These are phyloP conservation scores for Isatis lusitanica DNA, from an alignment of 441 rosid genomes.

Conservation along the genomic window DNA sequence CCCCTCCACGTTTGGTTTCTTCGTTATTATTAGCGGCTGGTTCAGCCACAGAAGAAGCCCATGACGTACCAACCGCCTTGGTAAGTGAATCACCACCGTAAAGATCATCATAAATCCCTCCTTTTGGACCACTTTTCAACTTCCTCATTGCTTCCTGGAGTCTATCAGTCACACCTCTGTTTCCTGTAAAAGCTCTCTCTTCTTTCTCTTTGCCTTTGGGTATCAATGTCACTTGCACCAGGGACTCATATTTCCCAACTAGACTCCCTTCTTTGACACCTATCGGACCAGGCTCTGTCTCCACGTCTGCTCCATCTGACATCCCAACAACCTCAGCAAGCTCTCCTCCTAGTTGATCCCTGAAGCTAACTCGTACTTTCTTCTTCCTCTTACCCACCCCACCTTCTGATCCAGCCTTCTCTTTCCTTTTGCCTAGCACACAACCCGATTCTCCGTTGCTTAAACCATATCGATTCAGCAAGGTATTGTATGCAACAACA, in stretches of 20 bases:
- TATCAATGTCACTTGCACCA: constrained; percentile 71
- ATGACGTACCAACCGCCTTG: constrained; percentile 68
- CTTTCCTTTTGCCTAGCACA: constrained; percentile 40
- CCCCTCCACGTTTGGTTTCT: constrained; percentile 37
- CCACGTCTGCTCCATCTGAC: constrained; percentile 97
- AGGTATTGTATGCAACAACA: constrained; percentile 79
- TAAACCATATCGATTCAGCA: constrained; percentile 79
- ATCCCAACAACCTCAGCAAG: constrained; percentile 84
- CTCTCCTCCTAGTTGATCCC: constrained; percentile 91
- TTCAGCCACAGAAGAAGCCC: constrained; percentile 53
- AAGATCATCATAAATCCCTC: constrained; percentile 74
- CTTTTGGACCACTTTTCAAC: constrained; percentile 56
- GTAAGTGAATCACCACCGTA: constrained; percentile 71
- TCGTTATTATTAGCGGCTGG: constrained; percentile 38
- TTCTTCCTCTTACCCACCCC: constrained; percentile 62
- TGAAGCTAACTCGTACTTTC: constrained; percentile 65
- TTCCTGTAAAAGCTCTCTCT: constrained; percentile 40
- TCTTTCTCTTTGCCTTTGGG: constrained; percentile 81
- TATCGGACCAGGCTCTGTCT: constrained; percentile 92
- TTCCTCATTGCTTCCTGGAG: constrained; percentile 71
- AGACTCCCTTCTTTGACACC: constrained; percentile 97
- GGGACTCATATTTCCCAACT: constrained; percentile 93
- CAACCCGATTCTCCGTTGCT: constrained; percentile 43
- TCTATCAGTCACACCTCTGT: constrained; percentile 61
- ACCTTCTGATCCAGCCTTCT: constrained; percentile 25